phyloP scores from a whole-genome alignment of 1,139 yeast genomes.

The Arxiozyma bovina region DNA sequence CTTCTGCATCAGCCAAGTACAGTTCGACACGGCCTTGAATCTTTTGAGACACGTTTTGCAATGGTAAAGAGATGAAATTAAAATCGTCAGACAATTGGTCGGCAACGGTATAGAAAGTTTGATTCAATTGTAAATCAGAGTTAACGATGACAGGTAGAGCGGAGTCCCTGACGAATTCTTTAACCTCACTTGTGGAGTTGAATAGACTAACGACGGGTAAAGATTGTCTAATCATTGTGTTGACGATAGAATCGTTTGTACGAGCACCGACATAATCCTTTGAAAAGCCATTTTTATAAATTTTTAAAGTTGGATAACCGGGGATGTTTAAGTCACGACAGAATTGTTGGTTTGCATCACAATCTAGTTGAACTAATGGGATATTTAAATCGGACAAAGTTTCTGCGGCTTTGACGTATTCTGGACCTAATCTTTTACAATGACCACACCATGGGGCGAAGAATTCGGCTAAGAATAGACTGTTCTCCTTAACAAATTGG shows the following conservation, averaged over 20 bases:
- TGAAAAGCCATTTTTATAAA: slow-evolving; percentile 57
- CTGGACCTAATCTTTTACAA: slow-evolving; percentile 91
- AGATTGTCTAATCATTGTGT: slow-evolving; percentile 74
- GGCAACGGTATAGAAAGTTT: slow-evolving; percentile 26
- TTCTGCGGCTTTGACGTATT: slow-evolving; percentile 80
- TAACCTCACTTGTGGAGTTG: slow-evolving; percentile 38
- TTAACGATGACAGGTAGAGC: slow-evolving; percentile 36
- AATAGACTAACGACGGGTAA: slow-evolving; percentile 66
- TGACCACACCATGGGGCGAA: slow-evolving; percentile 99
- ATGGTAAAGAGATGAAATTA: slow-evolving; percentile 14
- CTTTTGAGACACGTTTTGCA: slow-evolving; percentile 33
- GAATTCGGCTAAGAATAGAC: slow-evolving; percentile 85
- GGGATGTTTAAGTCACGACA: slow-evolving; percentile 67
- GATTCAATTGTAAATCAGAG: slow-evolving; percentile 23
- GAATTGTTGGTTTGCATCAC: slow-evolving; percentile 76
- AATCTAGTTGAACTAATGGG: slow-evolving; percentile 84
- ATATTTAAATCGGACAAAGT: slow-evolving; percentile 50
- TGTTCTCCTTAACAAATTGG: slow-evolving; percentile 57
- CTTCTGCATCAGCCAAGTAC: slow-evolving; percentile 25
- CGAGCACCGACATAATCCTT: slow-evolving; percentile 78
- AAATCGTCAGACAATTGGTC: slow-evolving; percentile 16
- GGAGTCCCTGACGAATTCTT: slow-evolving; percentile 41
- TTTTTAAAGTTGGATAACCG: slow-evolving; percentile 90
- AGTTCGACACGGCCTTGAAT: slow-evolving; percentile 7
- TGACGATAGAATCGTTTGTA: slow-evolving; percentile 65